Evolutionary conservation across 805 yeast genomes (phyloP).

Genomic region (Wickerhamiella lipophila): DNA sequence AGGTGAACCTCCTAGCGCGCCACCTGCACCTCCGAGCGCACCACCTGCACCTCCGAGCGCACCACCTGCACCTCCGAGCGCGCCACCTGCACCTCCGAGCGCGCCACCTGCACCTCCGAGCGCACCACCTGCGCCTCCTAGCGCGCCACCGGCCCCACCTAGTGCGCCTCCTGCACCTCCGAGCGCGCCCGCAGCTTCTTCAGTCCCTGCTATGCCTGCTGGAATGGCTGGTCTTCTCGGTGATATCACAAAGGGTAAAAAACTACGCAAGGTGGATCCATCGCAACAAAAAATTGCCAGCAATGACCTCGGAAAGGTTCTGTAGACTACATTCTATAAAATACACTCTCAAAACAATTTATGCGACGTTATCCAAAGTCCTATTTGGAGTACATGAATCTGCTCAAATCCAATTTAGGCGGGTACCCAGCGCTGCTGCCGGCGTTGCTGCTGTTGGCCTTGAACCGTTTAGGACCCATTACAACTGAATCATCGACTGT

Average conservation of each 20-base stretch:
- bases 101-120: slow-evolving; percentile 29
- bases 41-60: slow-evolving; percentile 23
- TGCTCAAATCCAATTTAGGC: background rate
- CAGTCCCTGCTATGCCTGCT: slow-evolving; percentile 24
- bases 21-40: slow-evolving; percentile 11
- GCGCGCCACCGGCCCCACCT: slow-evolving; percentile 24
- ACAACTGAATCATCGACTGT: background rate
- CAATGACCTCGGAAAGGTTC: slow-evolving; percentile 23
- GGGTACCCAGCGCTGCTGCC: background rate
- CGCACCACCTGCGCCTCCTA: slow-evolving; percentile 23
- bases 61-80: slow-evolving; percentile 23
- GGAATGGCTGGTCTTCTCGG: slow-evolving; percentile 25
- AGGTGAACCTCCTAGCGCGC: slow-evolving; percentile 18
- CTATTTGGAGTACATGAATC: background rate
- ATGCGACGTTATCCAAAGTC: too few species aligned
- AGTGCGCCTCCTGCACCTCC: slow-evolving; percentile 22
- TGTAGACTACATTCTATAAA: slow-evolving; percentile 13
- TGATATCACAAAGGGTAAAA: slow-evolving; percentile 27
- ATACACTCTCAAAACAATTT: too few species aligned
- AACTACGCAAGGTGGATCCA: slow-evolving; percentile 25
- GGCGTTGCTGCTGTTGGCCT: background rate
- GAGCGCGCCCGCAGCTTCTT: background rate
- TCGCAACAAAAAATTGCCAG: slow-evolving; percentile 23
- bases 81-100: slow-evolving; percentile 20
- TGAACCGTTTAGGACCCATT: background rate